These are phyloP conservation scores for Zygosaccharomyces bailii DNA, from an alignment of 805 yeast genomes.

Conservation along the genomic window DNA sequence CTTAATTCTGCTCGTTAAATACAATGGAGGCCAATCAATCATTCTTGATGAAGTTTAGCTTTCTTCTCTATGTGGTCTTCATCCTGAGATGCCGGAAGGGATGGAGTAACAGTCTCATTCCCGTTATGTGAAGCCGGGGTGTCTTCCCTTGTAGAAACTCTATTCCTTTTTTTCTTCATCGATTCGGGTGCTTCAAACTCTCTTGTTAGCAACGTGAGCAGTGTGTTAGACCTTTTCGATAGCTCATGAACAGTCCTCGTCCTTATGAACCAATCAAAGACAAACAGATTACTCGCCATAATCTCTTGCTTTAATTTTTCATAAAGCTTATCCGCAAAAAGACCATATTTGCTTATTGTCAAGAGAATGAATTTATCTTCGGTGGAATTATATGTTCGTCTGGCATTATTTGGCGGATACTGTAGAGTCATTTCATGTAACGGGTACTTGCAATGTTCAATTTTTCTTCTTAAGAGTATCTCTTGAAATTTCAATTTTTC, in stretches of 20 bases:
- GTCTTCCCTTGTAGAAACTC: constrained; percentile 20
- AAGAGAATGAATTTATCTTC: constrained; percentile 68
- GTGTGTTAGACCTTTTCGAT: constrained; percentile 64
- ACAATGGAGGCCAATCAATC: not conserved
- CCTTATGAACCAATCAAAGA: constrained; percentile 68
- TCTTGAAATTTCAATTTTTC: constrained; percentile 55
- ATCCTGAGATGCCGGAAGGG: constrained; percentile 6
- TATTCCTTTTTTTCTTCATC: constrained; percentile 45
- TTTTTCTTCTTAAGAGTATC: constrained; percentile 49
- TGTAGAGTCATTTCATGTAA: constrained; percentile 59
- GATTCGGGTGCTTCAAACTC: constrained; percentile 64
- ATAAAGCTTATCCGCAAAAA: constrained; percentile 53
- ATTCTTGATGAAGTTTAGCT: constrained; percentile 13
- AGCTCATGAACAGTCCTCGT: constrained; percentile 72
- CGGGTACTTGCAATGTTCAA: constrained; percentile 55
- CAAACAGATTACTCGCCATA: constrained; percentile 53
- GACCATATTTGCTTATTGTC: constrained; percentile 62
- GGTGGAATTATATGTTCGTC: constrained; percentile 60
- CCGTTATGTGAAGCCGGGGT: constrained; percentile 18
- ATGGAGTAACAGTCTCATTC: constrained; percentile 11
- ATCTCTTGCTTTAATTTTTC: constrained; percentile 68
- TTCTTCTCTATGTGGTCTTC: constrained; percentile 18
- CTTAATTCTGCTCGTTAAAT: no score
- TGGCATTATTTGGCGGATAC: constrained; percentile 82
- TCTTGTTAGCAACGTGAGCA: constrained; percentile 63